Base-by-base conservation (phyloP, 2,329 filamentous ascomycete genomes). In the Dothideomycetidae sp. region DNA sequence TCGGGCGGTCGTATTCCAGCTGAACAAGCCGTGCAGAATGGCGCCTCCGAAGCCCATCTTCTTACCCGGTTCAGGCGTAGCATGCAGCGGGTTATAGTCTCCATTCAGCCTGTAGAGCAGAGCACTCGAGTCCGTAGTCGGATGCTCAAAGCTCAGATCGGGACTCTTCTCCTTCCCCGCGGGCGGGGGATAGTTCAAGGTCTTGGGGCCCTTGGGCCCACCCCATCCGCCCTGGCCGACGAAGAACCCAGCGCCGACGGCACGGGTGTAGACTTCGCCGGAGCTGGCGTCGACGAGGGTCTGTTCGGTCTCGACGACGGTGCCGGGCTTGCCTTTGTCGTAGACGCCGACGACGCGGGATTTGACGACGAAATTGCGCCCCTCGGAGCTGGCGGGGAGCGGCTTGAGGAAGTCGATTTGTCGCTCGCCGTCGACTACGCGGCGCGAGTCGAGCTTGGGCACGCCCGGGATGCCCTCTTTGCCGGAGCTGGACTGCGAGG, bases 11-110 rank as follows among this genome's bases (percentile, higher is more conserved):
- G 72, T 73, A 63, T 93, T 93, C 78, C 81, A 93, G 49, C 75
- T 82, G 63, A 78, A 93, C 31, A 93, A 67, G 13, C 86, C 86
- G 61, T 93, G 85, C 56, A 93, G 81, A 58, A 93, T 93, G 48
- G 75, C 67, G 21, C 85, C 85, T 17, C 83, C 82, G 49, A 93
- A 93, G 42, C 86, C 85, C 82, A 93, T 93, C 63, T 84, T 79
- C 59, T 73, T 62, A 43, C 84, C 84, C 0, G 84, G 82, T 60
- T 84, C 81, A 10, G 84, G 84, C 12, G 81, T 81, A 5, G 83
- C 84, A 56, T 93, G 85, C 23, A 93, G 75, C 17, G 85, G 86
- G 64, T 93, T 93, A 62, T 93, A 93, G 63, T 93, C 86, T 47
- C 85, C 85, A 50, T 93, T 93, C 35, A 93, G 70, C 61, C 71